These are phyloP conservation scores for Capsaspora owczarzaki DNA, from an alignment of 78 protist genomes.

Conservation along the genomic window DNA sequence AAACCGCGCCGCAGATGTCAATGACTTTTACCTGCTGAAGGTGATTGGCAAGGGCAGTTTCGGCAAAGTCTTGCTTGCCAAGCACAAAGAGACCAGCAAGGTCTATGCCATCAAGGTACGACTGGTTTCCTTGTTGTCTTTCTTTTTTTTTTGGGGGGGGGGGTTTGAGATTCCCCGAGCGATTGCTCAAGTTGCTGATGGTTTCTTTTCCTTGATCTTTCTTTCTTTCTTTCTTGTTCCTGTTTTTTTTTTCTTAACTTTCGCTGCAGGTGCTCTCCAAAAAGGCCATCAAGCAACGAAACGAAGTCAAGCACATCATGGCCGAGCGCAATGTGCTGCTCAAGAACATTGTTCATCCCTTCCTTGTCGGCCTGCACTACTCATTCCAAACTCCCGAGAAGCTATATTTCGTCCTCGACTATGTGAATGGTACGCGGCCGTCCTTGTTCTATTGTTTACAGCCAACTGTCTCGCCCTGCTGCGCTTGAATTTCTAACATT, in stretches of 20 bases:
- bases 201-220: too few species aligned
- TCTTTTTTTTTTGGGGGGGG: too few species aligned
- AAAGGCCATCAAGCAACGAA: slow-evolving; percentile 37
- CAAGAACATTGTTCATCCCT: slow-evolving; percentile 45
- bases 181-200: too few species aligned
- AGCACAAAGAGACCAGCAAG: not conserved
- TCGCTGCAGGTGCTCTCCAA: slow-evolving; percentile 43
- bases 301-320: slow-evolving; percentile 20
- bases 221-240: not conserved
- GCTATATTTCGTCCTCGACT: slow-evolving; percentile 51
- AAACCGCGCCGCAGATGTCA: not conserved
- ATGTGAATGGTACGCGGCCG: slow-evolving; percentile 50
- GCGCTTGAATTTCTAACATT: not conserved
- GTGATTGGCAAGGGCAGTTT: slow-evolving; percentile 46
- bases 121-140: not conserved
- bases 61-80: slow-evolving; percentile 26
- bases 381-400: slow-evolving; percentile 68
- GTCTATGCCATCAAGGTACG: too few species aligned
- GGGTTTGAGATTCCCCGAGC: too few species aligned
- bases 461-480: not conserved
- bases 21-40: slow-evolving; percentile 34
- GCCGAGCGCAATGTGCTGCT: slow-evolving; percentile 21
- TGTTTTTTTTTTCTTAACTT: not conserved
- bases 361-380: slow-evolving; percentile 58
- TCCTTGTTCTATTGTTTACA: not conserved